These are phyloP conservation scores for Fusarium ramigenum DNA, from an alignment of 2,329 filamentous ascomycete species.

Conservation along the genomic window DNA sequence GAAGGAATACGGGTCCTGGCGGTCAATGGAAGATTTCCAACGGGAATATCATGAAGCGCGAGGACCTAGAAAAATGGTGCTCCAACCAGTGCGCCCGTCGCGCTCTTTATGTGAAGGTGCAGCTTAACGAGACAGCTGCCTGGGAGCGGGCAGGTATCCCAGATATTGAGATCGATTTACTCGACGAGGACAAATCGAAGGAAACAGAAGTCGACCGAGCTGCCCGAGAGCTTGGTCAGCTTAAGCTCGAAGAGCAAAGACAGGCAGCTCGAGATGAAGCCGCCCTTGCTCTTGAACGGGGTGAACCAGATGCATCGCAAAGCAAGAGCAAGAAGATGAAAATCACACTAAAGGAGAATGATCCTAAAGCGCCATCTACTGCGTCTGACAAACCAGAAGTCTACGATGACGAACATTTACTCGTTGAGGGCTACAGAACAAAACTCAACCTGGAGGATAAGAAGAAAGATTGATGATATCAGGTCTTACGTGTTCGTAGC, in stretches of 20 bases:
- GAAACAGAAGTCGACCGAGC: slow-evolving; percentile 55
- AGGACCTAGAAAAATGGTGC: slow-evolving; percentile 88
- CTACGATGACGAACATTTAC: slow-evolving; percentile 54
- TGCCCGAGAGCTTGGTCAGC: slow-evolving; percentile 51
- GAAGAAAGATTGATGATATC: not conserved
- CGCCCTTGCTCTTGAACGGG: slow-evolving; percentile 62
- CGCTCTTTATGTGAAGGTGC: slow-evolving; percentile 86
- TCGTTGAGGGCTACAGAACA: slow-evolving; percentile 62
- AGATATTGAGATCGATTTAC: slow-evolving; percentile 66
- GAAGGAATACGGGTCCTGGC: slow-evolving; percentile 62
- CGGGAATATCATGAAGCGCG: slow-evolving; percentile 72
- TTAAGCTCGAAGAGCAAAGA: slow-evolving; percentile 57
- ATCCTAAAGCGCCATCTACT: slow-evolving; percentile 37
- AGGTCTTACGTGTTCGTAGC: not conserved
- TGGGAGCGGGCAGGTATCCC: slow-evolving; percentile 78
- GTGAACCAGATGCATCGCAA: slow-evolving; percentile 29
- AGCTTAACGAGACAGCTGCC: slow-evolving; percentile 84
- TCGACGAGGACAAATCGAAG: slow-evolving; percentile 70
- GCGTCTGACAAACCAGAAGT: slow-evolving; percentile 36
- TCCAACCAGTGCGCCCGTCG: slow-evolving; percentile 79
- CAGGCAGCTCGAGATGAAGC: slow-evolving; percentile 52
- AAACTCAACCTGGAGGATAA: slow-evolving; percentile 42
- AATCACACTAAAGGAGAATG: slow-evolving; percentile 63
- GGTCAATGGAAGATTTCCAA: slow-evolving; percentile 73
- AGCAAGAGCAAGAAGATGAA: slow-evolving; percentile 54